Conservation (phyloP, 2,329 filamentous ascomycete genomes). For the Colletotrichum sp. region DNA sequence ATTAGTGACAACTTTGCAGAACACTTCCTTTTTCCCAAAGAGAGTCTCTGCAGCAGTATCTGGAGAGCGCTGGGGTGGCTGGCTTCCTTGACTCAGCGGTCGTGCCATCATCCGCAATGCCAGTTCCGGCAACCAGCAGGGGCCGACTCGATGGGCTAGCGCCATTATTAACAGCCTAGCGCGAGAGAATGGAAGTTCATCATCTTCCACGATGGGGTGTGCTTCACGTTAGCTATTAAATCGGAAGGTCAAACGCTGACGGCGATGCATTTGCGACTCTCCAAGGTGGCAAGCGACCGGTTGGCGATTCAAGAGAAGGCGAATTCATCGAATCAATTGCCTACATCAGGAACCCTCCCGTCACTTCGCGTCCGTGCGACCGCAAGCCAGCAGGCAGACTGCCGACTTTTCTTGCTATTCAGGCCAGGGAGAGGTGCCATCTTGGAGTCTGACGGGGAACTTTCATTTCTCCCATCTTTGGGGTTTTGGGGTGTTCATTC, state of each 20-base stretch:
- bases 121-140: background rate
- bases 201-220: background rate
- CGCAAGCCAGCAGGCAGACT: background rate
- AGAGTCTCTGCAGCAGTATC: background rate
- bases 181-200: background rate
- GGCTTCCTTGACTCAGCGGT: background rate
- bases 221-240: background rate
- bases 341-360: too few relatives aligned
- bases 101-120: background rate
- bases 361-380: background rate
- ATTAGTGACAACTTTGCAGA: background rate
- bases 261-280: background rate
- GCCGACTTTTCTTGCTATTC: background rate
- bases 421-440: background rate
- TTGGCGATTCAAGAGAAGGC: background rate
- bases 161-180: background rate
- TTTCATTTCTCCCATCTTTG: background rate
- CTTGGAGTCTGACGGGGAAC: background rate
- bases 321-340: background rate
- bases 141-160: background rate
- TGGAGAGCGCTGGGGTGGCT: background rate
- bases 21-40: background rate
- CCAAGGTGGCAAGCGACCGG: background rate
- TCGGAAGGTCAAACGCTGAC: fast-evolving
- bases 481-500: background rate